Percentiles rank a stretch among this genome's conserved stretches.
phyloP scores from a whole-genome alignment of 2,329 filamentous ascomycete genomes.

The Catunica adiposa region DNA sequence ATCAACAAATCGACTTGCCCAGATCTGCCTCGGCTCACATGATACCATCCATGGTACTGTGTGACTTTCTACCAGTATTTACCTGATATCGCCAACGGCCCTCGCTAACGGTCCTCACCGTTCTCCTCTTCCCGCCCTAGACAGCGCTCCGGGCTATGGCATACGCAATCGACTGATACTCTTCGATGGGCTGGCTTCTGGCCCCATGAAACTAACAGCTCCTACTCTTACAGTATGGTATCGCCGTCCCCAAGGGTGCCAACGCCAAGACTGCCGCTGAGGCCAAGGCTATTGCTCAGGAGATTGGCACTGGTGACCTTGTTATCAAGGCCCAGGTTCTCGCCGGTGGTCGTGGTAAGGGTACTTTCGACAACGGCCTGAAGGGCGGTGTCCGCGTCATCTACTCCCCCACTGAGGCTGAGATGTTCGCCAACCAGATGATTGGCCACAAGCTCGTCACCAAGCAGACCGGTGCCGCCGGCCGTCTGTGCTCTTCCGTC shows the following conservation, averaged over 20 bases:
- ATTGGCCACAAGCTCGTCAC: slow-evolving; percentile 99
- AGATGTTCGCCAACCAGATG: slow-evolving; percentile 98
- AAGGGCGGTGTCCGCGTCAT: slow-evolving; percentile 98
- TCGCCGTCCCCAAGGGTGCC: slow-evolving; percentile 78
- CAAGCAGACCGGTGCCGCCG: slow-evolving; percentile 91
- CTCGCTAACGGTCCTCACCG: too few relatives aligned
- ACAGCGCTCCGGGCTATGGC: not conserved
- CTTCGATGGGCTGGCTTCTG: slow-evolving; percentile 5
- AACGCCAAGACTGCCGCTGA: slow-evolving; percentile 72
- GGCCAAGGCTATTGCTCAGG: slow-evolving; percentile 80
- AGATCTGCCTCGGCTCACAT: not conserved
- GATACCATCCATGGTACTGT: not conserved
- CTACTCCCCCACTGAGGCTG: slow-evolving; percentile 90
- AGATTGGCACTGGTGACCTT: slow-evolving; percentile 87
- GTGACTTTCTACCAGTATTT: not conserved
- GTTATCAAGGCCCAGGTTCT: slow-evolving; percentile 99
- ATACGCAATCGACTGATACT: slow-evolving; percentile 10
- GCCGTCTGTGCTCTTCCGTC: slow-evolving; percentile 89
- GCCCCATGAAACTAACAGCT: not conserved
- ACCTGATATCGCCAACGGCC: not conserved
- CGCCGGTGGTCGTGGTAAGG: slow-evolving; percentile 94
- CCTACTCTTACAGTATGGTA: slow-evolving; percentile 54
- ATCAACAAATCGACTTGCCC: not conserved
- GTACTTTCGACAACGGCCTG: slow-evolving; percentile 91
- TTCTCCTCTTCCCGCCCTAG: not conserved